phyloP scores from a whole-genome alignment of 148 eudicot genomes.

The Rhododendron molle region DNA sequence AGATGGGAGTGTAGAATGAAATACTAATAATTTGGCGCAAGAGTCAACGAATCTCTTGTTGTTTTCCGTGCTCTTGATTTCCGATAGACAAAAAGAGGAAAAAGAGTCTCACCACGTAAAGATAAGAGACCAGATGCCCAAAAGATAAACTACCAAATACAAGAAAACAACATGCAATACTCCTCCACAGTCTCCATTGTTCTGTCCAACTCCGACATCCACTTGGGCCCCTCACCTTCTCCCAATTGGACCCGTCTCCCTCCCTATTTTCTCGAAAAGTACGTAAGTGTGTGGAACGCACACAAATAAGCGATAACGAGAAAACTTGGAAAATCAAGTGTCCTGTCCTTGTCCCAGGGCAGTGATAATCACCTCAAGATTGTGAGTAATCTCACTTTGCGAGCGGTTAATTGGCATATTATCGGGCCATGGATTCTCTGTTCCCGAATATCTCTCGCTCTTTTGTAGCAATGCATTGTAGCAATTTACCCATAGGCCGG shows the following conservation, averaged over 20 bases:
- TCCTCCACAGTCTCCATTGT: background rate
- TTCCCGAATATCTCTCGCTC: background rate
- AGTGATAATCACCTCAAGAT: background rate
- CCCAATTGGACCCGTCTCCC: background rate
- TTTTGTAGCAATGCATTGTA: background rate
- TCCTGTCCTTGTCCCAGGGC: background rate
- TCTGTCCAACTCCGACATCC: background rate
- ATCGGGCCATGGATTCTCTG: background rate
- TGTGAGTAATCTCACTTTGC: background rate
- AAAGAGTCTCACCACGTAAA: background rate
- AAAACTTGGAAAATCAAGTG: background rate
- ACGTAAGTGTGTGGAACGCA: background rate
- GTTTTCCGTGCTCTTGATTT: constrained; percentile 22
- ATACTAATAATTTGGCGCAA: constrained; percentile 22
- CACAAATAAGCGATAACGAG: background rate
- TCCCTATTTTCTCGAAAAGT: background rate
- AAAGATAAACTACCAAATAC: constrained; percentile 5
- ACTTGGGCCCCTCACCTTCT: background rate
- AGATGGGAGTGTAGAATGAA: background rate
- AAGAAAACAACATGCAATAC: background rate
- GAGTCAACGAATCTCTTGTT: constrained; percentile 32
- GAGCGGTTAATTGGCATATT: background rate
- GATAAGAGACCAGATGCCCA: background rate
- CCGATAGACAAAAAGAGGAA: background rate
- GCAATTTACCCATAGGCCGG: background rate